Percentiles rank a stretch among this genome's conserved stretches.
Conservation (phyloP, 2,329 filamentous ascomycete genomes). For the Ophiobolus disseminans region DNA sequence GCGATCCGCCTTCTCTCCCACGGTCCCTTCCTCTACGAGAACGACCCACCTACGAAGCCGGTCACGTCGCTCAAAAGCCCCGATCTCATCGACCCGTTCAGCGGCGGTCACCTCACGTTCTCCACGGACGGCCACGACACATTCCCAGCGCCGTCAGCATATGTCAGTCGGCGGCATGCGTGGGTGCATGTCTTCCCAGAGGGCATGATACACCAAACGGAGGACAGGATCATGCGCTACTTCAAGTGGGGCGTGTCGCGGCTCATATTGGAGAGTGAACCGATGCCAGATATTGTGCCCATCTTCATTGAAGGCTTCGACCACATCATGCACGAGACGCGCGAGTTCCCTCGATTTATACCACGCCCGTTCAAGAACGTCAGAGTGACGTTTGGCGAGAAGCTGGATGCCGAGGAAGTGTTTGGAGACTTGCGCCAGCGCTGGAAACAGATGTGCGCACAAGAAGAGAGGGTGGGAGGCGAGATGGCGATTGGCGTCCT, state of each 20-base stretch:
- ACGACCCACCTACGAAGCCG: slow-evolving; percentile 32
- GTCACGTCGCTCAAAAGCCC: slow-evolving; percentile 34
- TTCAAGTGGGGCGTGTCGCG: slow-evolving; percentile 98
- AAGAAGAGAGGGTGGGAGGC: slow-evolving; percentile 55
- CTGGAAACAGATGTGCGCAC: slow-evolving; percentile 73
- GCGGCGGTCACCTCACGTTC: slow-evolving; percentile 62
- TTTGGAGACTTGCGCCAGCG: slow-evolving; percentile 79
- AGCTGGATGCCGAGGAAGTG: slow-evolving; percentile 72
- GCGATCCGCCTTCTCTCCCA: slow-evolving; percentile 82
- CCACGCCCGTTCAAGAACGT: slow-evolving; percentile 77
- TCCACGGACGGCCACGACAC: slow-evolving; percentile 71
- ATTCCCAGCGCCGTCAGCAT: slow-evolving; percentile 75
- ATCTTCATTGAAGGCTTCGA: slow-evolving; percentile 95
- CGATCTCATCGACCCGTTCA: slow-evolving; percentile 62
- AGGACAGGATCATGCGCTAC: slow-evolving; percentile 81
- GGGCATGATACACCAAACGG: slow-evolving; percentile 89
- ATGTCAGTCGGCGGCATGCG: slow-evolving; percentile 70
- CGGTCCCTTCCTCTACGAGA: slow-evolving; percentile 54
- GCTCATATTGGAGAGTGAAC: slow-evolving; percentile 87
- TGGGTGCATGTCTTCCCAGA: slow-evolving; percentile 98
- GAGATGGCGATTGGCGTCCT: slow-evolving; percentile 63
- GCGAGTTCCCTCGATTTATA: slow-evolving; percentile 79
- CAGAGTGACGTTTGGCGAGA: slow-evolving; percentile 78
- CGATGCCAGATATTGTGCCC: slow-evolving; percentile 85
- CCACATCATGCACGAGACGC: slow-evolving; percentile 83